phyloP scores from a whole-genome alignment of 108 stramenopile species.

The Nitzschia sp. region DNA sequence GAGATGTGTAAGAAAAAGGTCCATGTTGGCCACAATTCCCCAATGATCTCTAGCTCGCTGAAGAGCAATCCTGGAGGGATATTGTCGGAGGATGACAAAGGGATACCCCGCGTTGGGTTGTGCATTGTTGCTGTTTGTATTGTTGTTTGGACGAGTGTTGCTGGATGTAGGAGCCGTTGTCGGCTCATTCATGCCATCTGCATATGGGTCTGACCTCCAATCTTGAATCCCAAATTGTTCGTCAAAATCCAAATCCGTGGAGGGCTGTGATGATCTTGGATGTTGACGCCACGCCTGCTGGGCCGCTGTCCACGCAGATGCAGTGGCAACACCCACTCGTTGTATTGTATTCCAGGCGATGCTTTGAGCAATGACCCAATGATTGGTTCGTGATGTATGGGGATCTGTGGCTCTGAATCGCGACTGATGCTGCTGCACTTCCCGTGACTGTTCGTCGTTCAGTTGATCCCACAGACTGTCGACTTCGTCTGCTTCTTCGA shows the following conservation, averaged over 20 bases:
- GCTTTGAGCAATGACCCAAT: slow-evolving; percentile 20
- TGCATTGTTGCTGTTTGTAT: neutral
- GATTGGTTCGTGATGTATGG: slow-evolving; percentile 12
- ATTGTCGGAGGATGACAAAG: slow-evolving; percentile 64
- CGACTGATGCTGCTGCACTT: slow-evolving; percentile 61
- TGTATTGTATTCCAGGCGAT: slow-evolving; percentile 23
- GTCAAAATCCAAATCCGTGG: slow-evolving; percentile 1
- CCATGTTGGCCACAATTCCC: slow-evolving; percentile 80
- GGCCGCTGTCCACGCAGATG: slow-evolving; percentile 14
- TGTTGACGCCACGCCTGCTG: slow-evolving; percentile 20
- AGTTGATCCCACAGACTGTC: slow-evolving; percentile 62
- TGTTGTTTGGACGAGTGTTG: neutral
- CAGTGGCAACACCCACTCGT: neutral
- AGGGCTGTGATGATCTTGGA: neutral
- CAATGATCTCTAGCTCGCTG: slow-evolving; percentile 49
- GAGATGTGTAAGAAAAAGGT: slow-evolving; percentile 80
- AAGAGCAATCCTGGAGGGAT: slow-evolving; percentile 7
- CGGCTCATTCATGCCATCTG: neutral
- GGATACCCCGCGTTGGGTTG: slow-evolving; percentile 27
- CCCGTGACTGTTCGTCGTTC: slow-evolving; percentile 55
- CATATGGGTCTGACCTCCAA: neutral
- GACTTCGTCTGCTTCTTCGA: slow-evolving; percentile 13
- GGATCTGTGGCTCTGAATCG: slow-evolving; percentile 18
- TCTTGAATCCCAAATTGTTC: slow-evolving; percentile 12
- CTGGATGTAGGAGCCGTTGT: neutral